phyloP scores from a whole-genome alignment of 768 basidiomycete genomes.

The Russula lepida region DNA sequence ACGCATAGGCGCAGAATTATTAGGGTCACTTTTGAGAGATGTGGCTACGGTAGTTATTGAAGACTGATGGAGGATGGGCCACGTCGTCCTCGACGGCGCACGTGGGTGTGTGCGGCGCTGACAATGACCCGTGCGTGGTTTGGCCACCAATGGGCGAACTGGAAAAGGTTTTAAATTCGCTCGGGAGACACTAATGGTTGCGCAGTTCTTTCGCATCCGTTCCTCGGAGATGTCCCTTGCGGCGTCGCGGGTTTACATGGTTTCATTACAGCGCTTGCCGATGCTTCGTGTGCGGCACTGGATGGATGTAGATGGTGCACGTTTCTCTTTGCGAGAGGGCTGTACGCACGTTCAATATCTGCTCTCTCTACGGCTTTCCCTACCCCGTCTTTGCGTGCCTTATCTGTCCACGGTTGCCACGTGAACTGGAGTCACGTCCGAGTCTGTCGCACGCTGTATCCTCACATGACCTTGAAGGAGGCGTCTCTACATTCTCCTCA shows the following conservation, averaged over 20 bases:
- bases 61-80: background rate
- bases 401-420: background rate
- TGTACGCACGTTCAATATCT: background rate
- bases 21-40: background rate
- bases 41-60: background rate
- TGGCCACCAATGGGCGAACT: background rate
- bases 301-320: background rate
- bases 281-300: background rate
- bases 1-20: background rate
- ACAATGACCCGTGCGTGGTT: background rate
- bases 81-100: conserved; percentile 3
- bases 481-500: background rate
- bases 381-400: background rate
- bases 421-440: background rate
- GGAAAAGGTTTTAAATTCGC: background rate
- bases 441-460: background rate
- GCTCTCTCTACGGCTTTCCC: background rate
- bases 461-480: background rate
- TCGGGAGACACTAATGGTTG: background rate
- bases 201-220: background rate
- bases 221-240: background rate
- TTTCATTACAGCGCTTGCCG: background rate
- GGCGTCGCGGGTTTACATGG: background rate
- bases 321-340: background rate
- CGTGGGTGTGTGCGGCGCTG: background rate